Conservation (phyloP, 371 early-diverging fungal genomes). For the Batkoa obscura region DNA sequence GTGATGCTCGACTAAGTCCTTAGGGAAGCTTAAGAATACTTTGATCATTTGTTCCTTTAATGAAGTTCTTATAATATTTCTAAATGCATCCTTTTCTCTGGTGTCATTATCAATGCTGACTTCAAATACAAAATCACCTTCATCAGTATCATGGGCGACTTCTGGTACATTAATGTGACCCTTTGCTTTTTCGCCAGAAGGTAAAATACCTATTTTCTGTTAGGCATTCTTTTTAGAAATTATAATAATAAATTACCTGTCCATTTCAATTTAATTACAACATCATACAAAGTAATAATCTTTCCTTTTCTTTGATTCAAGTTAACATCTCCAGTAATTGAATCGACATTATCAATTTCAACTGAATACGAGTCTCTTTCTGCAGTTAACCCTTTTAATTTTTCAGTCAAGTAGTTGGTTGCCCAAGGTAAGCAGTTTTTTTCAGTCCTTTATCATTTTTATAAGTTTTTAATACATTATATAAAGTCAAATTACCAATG, state of each 20-base stretch:
- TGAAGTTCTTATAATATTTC: slow-evolving; percentile 45
- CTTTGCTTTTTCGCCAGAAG: slow-evolving; percentile 38
- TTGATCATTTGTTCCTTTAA: slow-evolving; percentile 39
- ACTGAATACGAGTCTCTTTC: slow-evolving; percentile 28
- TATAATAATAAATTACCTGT: slow-evolving; percentile 22
- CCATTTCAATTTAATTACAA: slow-evolving; percentile 56
- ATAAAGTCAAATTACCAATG: slow-evolving; percentile 12
- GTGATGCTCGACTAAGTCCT: slow-evolving; percentile 59
- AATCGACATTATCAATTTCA: slow-evolving; percentile 28
- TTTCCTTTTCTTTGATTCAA: slow-evolving; percentile 85
- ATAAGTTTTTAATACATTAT: not conserved
- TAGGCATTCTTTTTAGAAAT: not conserved
- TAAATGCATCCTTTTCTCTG: slow-evolving; percentile 34
- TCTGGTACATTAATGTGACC: slow-evolving; percentile 79
- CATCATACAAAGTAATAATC: slow-evolving; percentile 69
- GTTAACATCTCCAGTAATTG: slow-evolving; percentile 65
- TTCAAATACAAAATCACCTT: slow-evolving; percentile 64
- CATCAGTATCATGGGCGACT: slow-evolving; percentile 73
- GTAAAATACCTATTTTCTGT: slow-evolving; percentile 22
- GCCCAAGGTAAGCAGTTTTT: slow-evolving; percentile 84
- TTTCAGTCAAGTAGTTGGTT: slow-evolving; percentile 34
- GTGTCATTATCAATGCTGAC: slow-evolving; percentile 40
- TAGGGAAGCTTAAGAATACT: slow-evolving; percentile 41
- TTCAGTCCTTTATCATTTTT: slow-evolving; percentile 48
- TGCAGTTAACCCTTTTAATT: slow-evolving; percentile 9